Evolutionary conservation across 2,329 filamentous ascomycete genomes (phyloP), one percentile per base, ranked within the genome.

Genomic region (Juglanconis juglandina): DNA sequence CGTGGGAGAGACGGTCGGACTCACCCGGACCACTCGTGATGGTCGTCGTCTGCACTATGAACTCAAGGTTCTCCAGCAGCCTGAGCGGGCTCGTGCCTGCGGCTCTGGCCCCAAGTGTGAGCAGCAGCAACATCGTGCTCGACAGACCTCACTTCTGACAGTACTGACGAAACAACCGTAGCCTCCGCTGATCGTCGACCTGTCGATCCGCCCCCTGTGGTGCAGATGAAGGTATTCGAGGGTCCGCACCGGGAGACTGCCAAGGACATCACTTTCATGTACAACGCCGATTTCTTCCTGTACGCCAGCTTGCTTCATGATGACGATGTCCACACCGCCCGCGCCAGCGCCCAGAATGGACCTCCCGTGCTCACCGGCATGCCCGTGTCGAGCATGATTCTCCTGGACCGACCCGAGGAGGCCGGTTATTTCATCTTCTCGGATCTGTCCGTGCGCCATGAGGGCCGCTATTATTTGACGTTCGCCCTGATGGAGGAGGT

Each of bases 221-320:
- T 98, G 44, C 91, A 96, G 75, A 81, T 99, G 63, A 89, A 88
- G 66, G 90, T 98, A 65, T 92, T 87, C 68, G 90, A 96, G 71
- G 90, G 88, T 41, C 76, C 80, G 39, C 78, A 87, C 33, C 80
- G 87, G 32, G 81, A 84, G 53, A 76, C 80, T 55, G 83, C 83
- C 58, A 81, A 82, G 70, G 89, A 92, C 63, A 85, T 92, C 69
- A 98, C 95, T 2, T 96, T 96, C 69, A 84, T 87, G 61, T 96
- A 97, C 79, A 94, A 96, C 71, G 93, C 93, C 71, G 96, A 96
- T 76, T 98, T 98, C 83, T 98, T 99, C 77, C 87, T 98, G 46
- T 98, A 92, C 69, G 91, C 93, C 55, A 97, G 92, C 5, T 82
- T 99, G 61, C 92, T 97, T 71, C 87, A 91, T 68, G 90, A 92